These are phyloP conservation scores for Petunia secreta DNA, from an alignment of 257 asterid genomes.

Conservation along the genomic window DNA sequence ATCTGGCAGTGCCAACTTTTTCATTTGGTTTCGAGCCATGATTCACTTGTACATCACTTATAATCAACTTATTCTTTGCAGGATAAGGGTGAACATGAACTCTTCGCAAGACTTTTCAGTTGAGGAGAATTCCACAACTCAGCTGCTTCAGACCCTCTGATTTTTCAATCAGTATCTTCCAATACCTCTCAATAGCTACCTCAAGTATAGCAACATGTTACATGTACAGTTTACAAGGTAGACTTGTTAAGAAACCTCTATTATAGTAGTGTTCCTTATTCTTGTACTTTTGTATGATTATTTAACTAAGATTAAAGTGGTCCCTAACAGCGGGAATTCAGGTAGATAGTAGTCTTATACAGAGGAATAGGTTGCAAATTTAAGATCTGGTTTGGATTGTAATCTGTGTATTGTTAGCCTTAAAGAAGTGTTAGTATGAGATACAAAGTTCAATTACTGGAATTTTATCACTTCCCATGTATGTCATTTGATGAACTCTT, in stretches of 20 bases:
- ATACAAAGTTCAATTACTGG: neutral
- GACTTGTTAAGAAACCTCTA: slow-evolving; percentile 16
- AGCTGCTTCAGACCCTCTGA: slow-evolving; percentile 29
- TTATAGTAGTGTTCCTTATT: neutral
- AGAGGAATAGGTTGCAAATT: slow-evolving; percentile 5
- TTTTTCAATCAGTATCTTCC: slow-evolving; percentile 31
- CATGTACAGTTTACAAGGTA: slow-evolving; percentile 29
- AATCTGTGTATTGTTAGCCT: slow-evolving; percentile 4
- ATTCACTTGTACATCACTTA: neutral
- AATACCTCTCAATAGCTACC: slow-evolving; percentile 30
- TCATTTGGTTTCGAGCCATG: neutral
- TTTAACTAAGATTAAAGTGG: slow-evolving; percentile 10
- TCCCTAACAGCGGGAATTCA: neutral
- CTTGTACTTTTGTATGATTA: neutral
- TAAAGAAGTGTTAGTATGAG: neutral
- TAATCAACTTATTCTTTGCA: slow-evolving; percentile 42
- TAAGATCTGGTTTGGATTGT: neutral
- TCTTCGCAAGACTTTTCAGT: slow-evolving; percentile 63
- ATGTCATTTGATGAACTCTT: neutral
- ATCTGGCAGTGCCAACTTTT: neutral
- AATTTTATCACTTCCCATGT: neutral
- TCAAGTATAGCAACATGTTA: slow-evolving; percentile 24
- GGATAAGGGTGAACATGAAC: slow-evolving; percentile 95
- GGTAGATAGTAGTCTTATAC: slow-evolving; percentile 16
- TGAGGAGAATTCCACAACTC: slow-evolving; percentile 30